These are phyloP conservation scores for Buddleja alternifolia DNA, from an alignment of 257 asterid species.

Conservation along the genomic window DNA sequence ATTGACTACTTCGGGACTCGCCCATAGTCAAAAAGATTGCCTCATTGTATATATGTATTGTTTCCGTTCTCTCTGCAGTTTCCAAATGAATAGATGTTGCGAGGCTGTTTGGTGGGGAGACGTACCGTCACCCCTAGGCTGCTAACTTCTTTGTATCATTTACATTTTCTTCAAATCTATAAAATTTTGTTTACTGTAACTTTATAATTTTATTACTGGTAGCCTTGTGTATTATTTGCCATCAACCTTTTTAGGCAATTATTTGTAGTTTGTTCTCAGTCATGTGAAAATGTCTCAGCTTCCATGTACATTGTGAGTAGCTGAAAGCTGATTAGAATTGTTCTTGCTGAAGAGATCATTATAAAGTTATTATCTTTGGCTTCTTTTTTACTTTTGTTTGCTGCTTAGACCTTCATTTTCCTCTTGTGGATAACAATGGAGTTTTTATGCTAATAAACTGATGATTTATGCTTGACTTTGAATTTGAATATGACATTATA, in stretches of 20 bases:
- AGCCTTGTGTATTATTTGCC: slow-evolving; percentile 27
- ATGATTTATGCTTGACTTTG: no score
- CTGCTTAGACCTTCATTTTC: neutral
- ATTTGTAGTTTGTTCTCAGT: slow-evolving; percentile 18
- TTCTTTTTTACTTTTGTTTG: no score
- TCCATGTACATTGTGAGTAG: slow-evolving; percentile 33
- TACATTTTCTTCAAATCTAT: slow-evolving; percentile 10
- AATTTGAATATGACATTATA: no score
- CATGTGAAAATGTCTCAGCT: slow-evolving; percentile 22
- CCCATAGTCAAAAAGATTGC: neutral
- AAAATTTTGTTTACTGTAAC: slow-evolving; percentile 29
- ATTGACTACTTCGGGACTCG: neutral
- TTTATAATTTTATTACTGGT: slow-evolving; percentile 16
- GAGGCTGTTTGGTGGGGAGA: slow-evolving; percentile 32
- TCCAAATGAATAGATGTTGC: slow-evolving; percentile 21
- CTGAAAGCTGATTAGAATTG: slow-evolving; percentile 38
- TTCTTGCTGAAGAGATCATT: slow-evolving; percentile 24
- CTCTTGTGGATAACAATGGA: neutral
- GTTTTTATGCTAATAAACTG: neutral
- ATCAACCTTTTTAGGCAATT: slow-evolving; percentile 27
- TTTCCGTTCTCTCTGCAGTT: slow-evolving; percentile 26
- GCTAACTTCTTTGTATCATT: slow-evolving; percentile 5
- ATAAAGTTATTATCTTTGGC: neutral
- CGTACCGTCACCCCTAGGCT: slow-evolving; percentile 10
- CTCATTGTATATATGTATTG: slow-evolving; percentile 40